phyloP scores from a whole-genome alignment of 352 stramenopile species.

The Pythium aphanidermatum region DNA sequence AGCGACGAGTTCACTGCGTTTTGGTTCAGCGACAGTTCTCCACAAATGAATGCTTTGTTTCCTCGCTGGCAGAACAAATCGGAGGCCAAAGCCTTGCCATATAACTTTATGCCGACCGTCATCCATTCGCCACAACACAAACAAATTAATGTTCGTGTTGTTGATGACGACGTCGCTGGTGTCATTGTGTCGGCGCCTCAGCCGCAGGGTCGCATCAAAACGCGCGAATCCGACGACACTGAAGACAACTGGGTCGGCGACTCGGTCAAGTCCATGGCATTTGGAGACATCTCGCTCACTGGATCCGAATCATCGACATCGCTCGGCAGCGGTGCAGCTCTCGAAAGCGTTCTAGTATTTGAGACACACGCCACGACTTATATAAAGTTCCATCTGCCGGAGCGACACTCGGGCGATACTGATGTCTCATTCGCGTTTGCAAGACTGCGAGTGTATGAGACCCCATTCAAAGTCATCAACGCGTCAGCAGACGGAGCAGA shows the following conservation, averaged over 20 bases:
- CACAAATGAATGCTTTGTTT: conserved; percentile 16
- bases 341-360: conserved; percentile 47
- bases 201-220: conserved; percentile 24
- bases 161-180: conserved; percentile 40
- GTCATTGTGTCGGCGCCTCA: conserved; percentile 38
- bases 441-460: conserved; percentile 42
- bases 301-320: not conserved
- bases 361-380: conserved; percentile 33
- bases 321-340: conserved; percentile 1
- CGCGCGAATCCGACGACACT: conserved; percentile 35
- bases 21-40: conserved; percentile 40
- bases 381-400: conserved; percentile 69
- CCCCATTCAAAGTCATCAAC: conserved; percentile 67
- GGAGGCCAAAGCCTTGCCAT: conserved; percentile 29
- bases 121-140: conserved; percentile 39
- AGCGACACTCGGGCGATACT: conserved; percentile 41
- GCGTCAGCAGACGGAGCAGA: conserved; percentile 1
- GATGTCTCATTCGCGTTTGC: conserved; percentile 26
- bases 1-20: conserved; percentile 41
- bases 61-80: conserved; percentile 18
- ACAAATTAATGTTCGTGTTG: conserved; percentile 39
- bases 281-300: conserved; percentile 46
- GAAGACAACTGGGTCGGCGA: conserved; percentile 48
- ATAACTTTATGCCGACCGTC: conserved; percentile 52
- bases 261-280: conserved; percentile 35